Conservation (phyloP, 2,329 filamentous ascomycete species). For the Aspergillus floridensis region DNA sequence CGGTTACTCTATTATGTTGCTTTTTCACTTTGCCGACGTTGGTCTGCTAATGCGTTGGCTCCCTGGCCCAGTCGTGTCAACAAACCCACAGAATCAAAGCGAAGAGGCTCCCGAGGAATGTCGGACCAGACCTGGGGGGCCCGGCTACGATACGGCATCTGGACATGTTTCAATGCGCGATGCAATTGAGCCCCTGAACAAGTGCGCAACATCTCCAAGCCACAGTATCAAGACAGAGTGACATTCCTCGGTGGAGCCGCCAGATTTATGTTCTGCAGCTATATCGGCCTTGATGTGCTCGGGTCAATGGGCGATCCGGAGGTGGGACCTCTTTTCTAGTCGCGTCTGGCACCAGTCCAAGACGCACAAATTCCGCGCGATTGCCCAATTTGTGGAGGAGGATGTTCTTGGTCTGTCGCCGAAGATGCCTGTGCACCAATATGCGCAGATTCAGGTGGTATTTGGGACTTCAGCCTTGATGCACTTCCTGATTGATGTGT, state of each 20-base stretch:
- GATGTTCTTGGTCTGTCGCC: too few species aligned
- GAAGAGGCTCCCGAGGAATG: too few species aligned
- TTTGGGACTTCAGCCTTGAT: too few species aligned
- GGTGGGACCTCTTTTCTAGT: slow-evolving; percentile 1
- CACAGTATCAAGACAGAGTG: background rate
- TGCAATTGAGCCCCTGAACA: slow-evolving; percentile 7
- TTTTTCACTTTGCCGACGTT: slow-evolving; percentile 6
- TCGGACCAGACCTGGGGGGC: background rate
- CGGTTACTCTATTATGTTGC: slow-evolving; percentile 4
- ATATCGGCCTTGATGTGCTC: background rate
- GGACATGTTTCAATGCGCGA: slow-evolving; percentile 2
- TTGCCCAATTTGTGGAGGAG: too few species aligned
- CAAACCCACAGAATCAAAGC: background rate
- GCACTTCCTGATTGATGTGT: too few species aligned
- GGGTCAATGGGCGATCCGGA: background rate
- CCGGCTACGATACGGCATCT: slow-evolving; percentile 5
- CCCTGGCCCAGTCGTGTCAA: background rate
- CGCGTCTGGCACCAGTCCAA: background rate
- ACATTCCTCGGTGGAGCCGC: background rate
- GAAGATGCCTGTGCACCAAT: too few species aligned
- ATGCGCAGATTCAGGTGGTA: too few species aligned
- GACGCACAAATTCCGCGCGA: too few species aligned
- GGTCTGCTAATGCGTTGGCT: slow-evolving; percentile 3
- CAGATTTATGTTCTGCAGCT: background rate
- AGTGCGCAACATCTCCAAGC: background rate